Conservation (phyloP, 1,139 yeast species). For the Suhomyces yuchorum region DNA sequence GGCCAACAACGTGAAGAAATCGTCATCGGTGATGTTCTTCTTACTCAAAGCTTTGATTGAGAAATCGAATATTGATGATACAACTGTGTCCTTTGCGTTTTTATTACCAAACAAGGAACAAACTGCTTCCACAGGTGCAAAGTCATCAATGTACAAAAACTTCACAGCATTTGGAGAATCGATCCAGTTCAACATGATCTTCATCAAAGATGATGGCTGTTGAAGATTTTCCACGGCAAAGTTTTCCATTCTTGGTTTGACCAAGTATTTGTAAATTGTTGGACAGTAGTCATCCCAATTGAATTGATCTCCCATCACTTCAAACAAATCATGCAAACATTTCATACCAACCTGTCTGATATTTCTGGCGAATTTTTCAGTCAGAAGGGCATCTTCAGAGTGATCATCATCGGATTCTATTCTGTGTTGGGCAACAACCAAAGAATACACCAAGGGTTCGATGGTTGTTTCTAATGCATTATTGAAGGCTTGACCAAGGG, state of each 20-base stretch:
- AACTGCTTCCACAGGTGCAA: conserved; percentile 56
- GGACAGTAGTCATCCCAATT: conserved; percentile 61
- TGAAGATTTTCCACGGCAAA: conserved; percentile 81
- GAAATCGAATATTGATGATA: conserved; percentile 58
- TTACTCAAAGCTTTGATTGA: conserved; percentile 45
- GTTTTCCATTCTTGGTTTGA: conserved; percentile 64
- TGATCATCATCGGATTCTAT: conserved; percentile 27
- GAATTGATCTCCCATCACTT: conserved; percentile 45
- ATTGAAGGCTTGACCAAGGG: conserved; percentile 62
- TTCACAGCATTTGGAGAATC: conserved; percentile 48
- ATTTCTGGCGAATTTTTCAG: conserved; percentile 51
- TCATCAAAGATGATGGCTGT: conserved; percentile 77
- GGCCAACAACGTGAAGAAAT: conserved; percentile 51
- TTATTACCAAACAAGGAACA: conserved; percentile 54
- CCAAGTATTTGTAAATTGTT: conserved; percentile 52
- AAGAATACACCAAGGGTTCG: conserved; percentile 60
- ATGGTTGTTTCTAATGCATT: conserved; percentile 54
- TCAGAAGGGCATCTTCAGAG: conserved; percentile 26
- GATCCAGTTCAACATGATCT: conserved; percentile 67
- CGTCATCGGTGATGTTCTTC: conserved; percentile 44
- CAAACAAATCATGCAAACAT: conserved; percentile 55
- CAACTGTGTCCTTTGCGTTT: conserved; percentile 69
- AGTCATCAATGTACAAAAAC: conserved; percentile 59
- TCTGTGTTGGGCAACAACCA: conserved; percentile 56
- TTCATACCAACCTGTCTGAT: conserved; percentile 65